A percentile compares a stretch with the other conserved stretches of the same genome.
Conservation (phyloP, 371 early-diverging fungal genomes). For the Massospora cicadina region DNA sequence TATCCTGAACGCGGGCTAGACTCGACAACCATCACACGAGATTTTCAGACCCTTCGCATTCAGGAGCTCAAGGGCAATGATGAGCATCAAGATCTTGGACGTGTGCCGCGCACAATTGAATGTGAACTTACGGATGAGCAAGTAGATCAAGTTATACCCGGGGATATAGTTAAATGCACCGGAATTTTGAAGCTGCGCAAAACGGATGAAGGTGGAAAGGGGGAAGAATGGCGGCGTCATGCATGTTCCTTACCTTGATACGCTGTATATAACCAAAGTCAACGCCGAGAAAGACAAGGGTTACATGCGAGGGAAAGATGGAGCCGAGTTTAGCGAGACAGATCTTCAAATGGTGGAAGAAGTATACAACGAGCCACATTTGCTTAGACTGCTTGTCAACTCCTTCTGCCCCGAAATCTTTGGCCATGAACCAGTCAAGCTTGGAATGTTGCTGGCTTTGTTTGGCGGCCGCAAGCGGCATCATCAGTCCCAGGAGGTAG, state of each 20-base stretch:
- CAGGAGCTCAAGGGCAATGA: slow-evolving; percentile 49
- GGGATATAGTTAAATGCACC: slow-evolving; percentile 88
- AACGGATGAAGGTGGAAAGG: slow-evolving; percentile 41
- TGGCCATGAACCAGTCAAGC: slow-evolving; percentile 91
- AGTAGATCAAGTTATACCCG: slow-evolving; percentile 93
- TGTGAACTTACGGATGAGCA: slow-evolving; percentile 88
- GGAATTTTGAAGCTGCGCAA: slow-evolving; percentile 73
- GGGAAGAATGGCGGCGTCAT: slow-evolving; percentile 54
- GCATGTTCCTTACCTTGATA: slow-evolving; percentile 42
- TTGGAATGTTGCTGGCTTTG: slow-evolving; percentile 57
- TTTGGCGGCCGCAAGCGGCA: slow-evolving; percentile 53
- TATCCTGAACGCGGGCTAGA: slow-evolving; percentile 23
- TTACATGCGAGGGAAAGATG: slow-evolving; percentile 25
- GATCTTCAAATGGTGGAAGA: slow-evolving; percentile 69
- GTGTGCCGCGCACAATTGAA: slow-evolving; percentile 93
- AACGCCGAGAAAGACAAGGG: slow-evolving; percentile 4
- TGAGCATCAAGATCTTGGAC: slow-evolving; percentile 69
- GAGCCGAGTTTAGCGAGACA: slow-evolving; percentile 38
- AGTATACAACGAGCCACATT: slow-evolving; percentile 49
- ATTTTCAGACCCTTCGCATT: slow-evolving; percentile 53
- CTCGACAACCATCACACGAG: slow-evolving; percentile 29
- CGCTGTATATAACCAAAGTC: slow-evolving; percentile 35
- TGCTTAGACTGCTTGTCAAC: slow-evolving; percentile 60
- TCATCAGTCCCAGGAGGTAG: slow-evolving; percentile 58
- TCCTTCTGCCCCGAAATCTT: slow-evolving; percentile 93